Base-by-base conservation (phyloP, 129 eudicot genomes). In the Artemisia argyi region DNA sequence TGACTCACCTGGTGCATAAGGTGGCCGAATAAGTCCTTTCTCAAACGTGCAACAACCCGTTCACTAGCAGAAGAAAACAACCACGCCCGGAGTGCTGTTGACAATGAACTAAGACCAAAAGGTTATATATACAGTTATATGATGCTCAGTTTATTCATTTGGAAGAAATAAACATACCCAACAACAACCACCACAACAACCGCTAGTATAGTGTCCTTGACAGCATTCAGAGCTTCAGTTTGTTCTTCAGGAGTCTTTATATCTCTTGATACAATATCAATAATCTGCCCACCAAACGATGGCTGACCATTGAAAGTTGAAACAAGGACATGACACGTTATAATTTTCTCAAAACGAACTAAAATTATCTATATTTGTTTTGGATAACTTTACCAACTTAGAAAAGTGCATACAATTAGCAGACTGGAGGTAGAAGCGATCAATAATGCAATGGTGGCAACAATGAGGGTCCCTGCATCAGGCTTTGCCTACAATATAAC, bases 1-100 rank as follows among this genome's bases (percentile, higher is more conserved):
- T 26, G 17, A 61, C 66, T 83, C 72, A 75, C 87, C 59, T 83
- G 87, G 51, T 79, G 81, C 75, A 83, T 71, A 65, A 83, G 87
- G 73, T 83, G 87, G 71, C 87, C 76, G 35, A 83, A 83, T 62
- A 83, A 75, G 22, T 83, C 71, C 74, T 83, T 83, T 68, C 87
- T 79, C 54, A 83, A 71, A 59, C 84, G 84, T 75, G 87, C 87
- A 52, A 83, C 87, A 71, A 83, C 87, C 76, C 78, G 74, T 65
- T 79, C 87, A 75, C 87, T 83, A 12, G 87, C 77, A 0, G 84
- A 83, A 49, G 87, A 79, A 71, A 83, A 83, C 66, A 79, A 71
- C 87, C 87, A 83, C 53, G 78, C 87, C 49, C 84, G 69, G 14
- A 83, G 61, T 12, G 87, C 87, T 65, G 87, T 69, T 69, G 84